phyloP scores from a whole-genome alignment of 2,329 filamentous ascomycete genomes.

The Colletotrichum destructivum region DNA sequence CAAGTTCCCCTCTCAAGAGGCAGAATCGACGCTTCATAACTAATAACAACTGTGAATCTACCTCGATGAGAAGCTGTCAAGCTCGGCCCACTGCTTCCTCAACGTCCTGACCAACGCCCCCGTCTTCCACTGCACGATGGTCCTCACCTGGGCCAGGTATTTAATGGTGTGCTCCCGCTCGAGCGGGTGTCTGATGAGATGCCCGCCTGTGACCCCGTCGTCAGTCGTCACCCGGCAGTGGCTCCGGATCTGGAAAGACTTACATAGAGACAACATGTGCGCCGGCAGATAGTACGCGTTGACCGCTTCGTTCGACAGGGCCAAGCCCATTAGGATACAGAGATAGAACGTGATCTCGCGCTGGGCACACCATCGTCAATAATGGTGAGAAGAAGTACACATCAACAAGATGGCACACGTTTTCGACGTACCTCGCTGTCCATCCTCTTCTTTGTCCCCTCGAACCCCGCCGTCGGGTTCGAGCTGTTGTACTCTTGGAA shows the following conservation, averaged over 20 bases:
- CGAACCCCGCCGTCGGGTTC: slow-evolving; percentile 24
- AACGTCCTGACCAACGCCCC: slow-evolving; percentile 41
- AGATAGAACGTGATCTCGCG: slow-evolving; percentile 31
- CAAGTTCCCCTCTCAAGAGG: no score
- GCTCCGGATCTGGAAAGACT: background rate
- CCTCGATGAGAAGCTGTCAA: slow-evolving; percentile 34
- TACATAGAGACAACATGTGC: slow-evolving; percentile 46
- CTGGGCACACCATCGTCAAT: background rate
- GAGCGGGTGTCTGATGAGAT: slow-evolving; percentile 26
- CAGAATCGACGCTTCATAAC: background rate
- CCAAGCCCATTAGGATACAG: slow-evolving; percentile 44
- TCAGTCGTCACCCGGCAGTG: background rate
- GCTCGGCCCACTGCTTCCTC: slow-evolving; percentile 31
- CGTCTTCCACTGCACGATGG: slow-evolving; percentile 37
- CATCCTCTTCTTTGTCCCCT: slow-evolving; percentile 28
- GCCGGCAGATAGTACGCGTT: slow-evolving; percentile 45
- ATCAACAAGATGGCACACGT: background rate
- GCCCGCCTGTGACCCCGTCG: slow-evolving; percentile 3
- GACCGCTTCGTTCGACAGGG: slow-evolving; percentile 43
- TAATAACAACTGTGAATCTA: background rate
- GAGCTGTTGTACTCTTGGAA: slow-evolving; percentile 40
- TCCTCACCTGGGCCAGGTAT: slow-evolving; percentile 39
- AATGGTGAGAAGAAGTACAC: no score
- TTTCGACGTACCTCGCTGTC: slow-evolving; percentile 31
- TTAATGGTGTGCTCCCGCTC: slow-evolving; percentile 44